Base-by-base conservation (phyloP, 176 grass and related monocot species). In the Bromus sterilis region DNA sequence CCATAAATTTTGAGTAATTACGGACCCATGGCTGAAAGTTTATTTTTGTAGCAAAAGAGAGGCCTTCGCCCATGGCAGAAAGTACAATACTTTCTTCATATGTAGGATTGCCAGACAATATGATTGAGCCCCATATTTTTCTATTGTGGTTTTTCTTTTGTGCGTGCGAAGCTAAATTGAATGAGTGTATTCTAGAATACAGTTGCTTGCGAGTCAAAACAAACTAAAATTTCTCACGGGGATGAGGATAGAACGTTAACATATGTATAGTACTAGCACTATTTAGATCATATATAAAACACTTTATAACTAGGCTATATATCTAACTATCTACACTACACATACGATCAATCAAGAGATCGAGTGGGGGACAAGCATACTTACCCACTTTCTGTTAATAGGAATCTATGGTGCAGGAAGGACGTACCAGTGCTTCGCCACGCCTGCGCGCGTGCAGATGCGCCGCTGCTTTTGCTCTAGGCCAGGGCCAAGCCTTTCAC, bases 381-480 rank as follows among this genome's bases (percentile, higher is more conserved):
- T 53, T 53, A 20, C 49, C 20, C 49, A 20, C 49, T 53, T 21
- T 21, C 49, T 8, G 18, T 53, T 1, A 49, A 49, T 7, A 37
- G 36, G 49, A 65, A 44, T 2, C 12, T 78, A 24, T 11, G 6
- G 31, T 15, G 21, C 30, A 66, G 63, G 65, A 18, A 62, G 48
- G 63, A 80, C 63, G 77, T 63, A 78, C 39, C 77, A 31, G 68
- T 71, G 59, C 16, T 32, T 56, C 31, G 80, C 48, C 85, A 87
- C 65, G 58, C 82, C 56, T 85, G 49, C 56, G 64, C 31, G 60
- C 77, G 67, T 71, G 67, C 67, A 10, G 67, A 0, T 21, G n/a
- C 21, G n/a, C 53, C 55, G 49, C 20, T 53, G 7, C 49, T 53
- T 53, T 53, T 53, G 49, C 49, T 53, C 2, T 20, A 53, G 49